A percentile compares a stretch with the other conserved stretches of the same genome.
phyloP scores from a whole-genome alignment of 2,329 filamentous ascomycete genomes.

The Pleurostoma richardsiae region DNA sequence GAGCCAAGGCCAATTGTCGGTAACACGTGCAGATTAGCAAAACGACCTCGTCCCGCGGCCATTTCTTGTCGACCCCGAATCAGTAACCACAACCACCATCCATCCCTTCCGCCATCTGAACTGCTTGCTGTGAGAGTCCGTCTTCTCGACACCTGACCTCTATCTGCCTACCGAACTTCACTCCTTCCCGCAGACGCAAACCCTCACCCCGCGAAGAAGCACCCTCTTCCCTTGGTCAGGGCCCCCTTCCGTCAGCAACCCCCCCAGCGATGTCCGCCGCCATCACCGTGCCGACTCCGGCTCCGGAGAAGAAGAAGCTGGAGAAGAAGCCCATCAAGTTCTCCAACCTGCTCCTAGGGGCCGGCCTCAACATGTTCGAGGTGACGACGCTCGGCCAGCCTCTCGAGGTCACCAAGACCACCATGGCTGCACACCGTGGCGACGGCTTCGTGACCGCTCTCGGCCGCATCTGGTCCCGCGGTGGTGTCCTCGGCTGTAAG shows the following conservation, averaged over 20 bases:
- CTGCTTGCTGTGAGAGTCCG: too few relatives aligned
- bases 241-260: conserved; percentile 56
- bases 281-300: conserved; percentile 41
- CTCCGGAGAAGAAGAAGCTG: conserved; percentile 46
- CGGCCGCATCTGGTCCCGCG: conserved; percentile 84
- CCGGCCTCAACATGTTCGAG: conserved; percentile 95
- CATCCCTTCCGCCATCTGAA: conserved; percentile 11
- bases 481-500: conserved; percentile 91
- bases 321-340: conserved; percentile 99
- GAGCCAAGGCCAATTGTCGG: too few relatives aligned
- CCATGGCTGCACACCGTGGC: conserved; percentile 94
- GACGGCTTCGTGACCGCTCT: conserved; percentile 83
- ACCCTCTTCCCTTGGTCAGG: conserved; percentile 97
- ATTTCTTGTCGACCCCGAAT: not conserved
- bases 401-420: conserved; percentile 98
- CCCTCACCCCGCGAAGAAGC: conserved; percentile 67
- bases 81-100: conserved; percentile 1
- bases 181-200: conserved; percentile 10
- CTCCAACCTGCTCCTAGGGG: conserved; percentile 93
- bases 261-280: conserved; percentile 58
- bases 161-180: not conserved
- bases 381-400: conserved; percentile 67
- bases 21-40: too few relatives aligned
- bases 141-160: too few relatives aligned
- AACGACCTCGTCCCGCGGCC: too few relatives aligned